Percentiles rank a stretch among this genome's conserved stretches.
phyloP scores from a whole-genome alignment of 768 basidiomycete genomes.

The Phlebiopsis flavidoalba region DNA sequence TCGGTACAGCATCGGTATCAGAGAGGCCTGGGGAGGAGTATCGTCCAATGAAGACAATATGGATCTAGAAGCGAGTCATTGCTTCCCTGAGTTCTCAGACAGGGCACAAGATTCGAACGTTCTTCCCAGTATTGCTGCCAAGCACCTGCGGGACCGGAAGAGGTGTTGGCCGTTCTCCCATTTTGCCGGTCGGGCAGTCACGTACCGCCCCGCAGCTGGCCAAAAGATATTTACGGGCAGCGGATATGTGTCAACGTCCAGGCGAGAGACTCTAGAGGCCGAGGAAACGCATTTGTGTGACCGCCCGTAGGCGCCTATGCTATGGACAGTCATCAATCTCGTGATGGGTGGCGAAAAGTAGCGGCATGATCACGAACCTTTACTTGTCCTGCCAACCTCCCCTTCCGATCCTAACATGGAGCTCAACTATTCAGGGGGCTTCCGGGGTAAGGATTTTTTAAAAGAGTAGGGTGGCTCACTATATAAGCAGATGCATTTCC shows the following conservation, averaged over 20 bases:
- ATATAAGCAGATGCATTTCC: not conserved
- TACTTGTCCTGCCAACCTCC: constrained; percentile 72
- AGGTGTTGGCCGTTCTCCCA: constrained; percentile 29
- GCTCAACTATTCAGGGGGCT: constrained; percentile 87
- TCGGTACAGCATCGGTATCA: constrained; percentile 43
- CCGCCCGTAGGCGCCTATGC: constrained; percentile 74
- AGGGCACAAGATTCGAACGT: constrained; percentile 14
- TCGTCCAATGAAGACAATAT: constrained; percentile 44
- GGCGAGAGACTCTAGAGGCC: constrained; percentile 36
- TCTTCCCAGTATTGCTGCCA: not conserved
- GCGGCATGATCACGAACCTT: constrained; percentile 75
- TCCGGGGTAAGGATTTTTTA: constrained; percentile 90
- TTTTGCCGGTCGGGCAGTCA: constrained; percentile 26
- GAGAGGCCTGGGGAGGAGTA: no score
- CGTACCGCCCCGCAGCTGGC: constrained; percentile 38
- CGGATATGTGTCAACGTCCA: constrained; percentile 46
- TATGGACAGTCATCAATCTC: constrained; percentile 74
- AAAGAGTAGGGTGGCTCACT: constrained; percentile 65
- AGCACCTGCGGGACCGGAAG: constrained; percentile 4
- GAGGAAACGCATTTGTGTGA: no score
- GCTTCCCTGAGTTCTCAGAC: constrained; percentile 26
- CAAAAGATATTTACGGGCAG: constrained; percentile 47
- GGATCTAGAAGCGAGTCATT: constrained; percentile 37
- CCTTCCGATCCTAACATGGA: constrained; percentile 87
- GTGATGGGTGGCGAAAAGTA: no score